These are phyloP conservation scores for Thymus mandschuricus DNA, from an alignment of 257 asterid genomes.

Conservation along the genomic window DNA sequence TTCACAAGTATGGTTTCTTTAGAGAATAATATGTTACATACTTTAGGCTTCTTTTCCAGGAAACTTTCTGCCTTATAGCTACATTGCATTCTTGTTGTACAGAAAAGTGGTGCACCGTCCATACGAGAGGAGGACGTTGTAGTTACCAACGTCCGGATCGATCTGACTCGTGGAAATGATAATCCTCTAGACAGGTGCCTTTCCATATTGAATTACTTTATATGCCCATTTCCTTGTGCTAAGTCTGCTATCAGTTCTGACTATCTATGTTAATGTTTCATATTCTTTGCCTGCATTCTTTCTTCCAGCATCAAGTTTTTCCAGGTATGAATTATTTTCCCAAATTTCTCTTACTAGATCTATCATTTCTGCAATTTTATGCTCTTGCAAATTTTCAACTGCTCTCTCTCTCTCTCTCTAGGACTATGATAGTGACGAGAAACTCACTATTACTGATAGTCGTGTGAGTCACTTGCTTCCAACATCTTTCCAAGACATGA, in stretches of 20 bases:
- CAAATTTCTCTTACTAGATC: constrained; percentile 10
- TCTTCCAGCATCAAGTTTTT: constrained; percentile 81
- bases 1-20: constrained; percentile 68
- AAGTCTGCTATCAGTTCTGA: constrained; percentile 16
- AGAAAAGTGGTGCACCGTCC: constrained; percentile 60
- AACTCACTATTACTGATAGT: constrained; percentile 65
- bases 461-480: constrained; percentile 94
- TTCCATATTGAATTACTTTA: constrained; percentile 23
- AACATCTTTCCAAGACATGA: constrained; percentile 80
- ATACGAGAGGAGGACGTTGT: constrained; percentile 81
- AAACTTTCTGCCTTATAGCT: neutral
- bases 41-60: constrained; percentile 22
- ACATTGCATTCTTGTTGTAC: constrained; percentile 23
- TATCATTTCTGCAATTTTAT: constrained; percentile 12
- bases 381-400: constrained; percentile 20
- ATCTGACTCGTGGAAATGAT: constrained; percentile 79
- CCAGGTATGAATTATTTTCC: constrained; percentile 55
- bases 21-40: neutral
- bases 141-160: constrained; percentile 84
- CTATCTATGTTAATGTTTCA: constrained; percentile 22
- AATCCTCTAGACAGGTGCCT: constrained; percentile 89
- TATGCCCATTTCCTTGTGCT: neutral
- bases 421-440: constrained; percentile 85
- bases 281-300: constrained; percentile 38
- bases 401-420: constrained; percentile 30